phyloP scores from a whole-genome alignment of 768 basidiomycete species.

The Rhodocollybia butyracea region DNA sequence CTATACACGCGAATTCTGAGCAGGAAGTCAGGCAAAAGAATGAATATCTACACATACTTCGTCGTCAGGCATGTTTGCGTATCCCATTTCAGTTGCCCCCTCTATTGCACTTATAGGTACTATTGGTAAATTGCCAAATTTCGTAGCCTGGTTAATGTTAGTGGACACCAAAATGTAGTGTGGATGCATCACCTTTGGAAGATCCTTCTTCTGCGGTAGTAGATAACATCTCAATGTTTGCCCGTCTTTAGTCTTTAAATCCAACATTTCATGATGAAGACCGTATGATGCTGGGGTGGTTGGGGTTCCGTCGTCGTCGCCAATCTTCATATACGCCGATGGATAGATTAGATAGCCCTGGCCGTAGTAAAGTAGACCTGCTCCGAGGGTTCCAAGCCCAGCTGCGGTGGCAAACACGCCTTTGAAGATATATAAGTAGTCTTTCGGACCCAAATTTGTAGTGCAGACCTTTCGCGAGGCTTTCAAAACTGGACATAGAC shows the following conservation, averaged over 20 bases:
- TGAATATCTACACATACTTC: neutral
- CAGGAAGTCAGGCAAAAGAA: neutral
- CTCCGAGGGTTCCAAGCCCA: slow-evolving; percentile 1
- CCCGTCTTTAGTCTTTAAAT: slow-evolving; percentile 1
- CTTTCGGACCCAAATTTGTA: no score
- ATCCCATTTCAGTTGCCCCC: neutral
- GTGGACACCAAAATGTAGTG: neutral
- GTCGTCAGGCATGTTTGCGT: neutral
- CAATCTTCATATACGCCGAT: neutral
- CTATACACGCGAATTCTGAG: neutral
- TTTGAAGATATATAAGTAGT: slow-evolving; percentile 1
- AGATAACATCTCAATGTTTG: slow-evolving; percentile 3
- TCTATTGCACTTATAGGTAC: slow-evolving; percentile 1
- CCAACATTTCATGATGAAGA: neutral
- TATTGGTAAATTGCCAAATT: neutral
- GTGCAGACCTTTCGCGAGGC: no score
- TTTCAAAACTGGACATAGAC: no score
- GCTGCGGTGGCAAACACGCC: slow-evolving; percentile 5
- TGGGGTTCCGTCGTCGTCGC: slow-evolving; percentile 2
- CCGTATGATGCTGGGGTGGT: neutral
- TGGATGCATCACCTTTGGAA: neutral
- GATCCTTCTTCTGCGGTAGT: slow-evolving; percentile 1
- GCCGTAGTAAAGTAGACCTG: slow-evolving; percentile 5
- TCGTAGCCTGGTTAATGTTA: neutral
- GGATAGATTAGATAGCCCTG: slow-evolving; percentile 7